A percentile compares a stretch with the other conserved stretches of the same genome.
Conservation (phyloP, 768 basidiomycete species). For the Mycena indigotica region DNA sequence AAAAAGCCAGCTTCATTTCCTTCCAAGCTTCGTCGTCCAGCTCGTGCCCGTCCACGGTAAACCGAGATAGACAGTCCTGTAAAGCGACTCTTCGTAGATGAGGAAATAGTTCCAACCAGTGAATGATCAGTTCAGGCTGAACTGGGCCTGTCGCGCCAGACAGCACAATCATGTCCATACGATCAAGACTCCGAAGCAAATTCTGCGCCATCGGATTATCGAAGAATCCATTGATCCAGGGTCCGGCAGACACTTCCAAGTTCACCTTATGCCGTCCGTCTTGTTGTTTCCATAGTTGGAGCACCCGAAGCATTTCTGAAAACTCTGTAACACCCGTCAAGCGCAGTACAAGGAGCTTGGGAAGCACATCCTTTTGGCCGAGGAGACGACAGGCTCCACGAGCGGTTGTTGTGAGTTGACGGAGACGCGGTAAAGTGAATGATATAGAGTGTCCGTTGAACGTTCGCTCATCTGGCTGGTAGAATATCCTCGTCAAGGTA, state of each 20-base stretch:
- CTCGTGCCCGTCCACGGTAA: neutral
- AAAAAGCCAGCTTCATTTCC: neutral
- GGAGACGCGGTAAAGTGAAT: conserved; percentile 4
- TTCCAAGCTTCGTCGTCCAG: neutral
- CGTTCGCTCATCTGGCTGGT: conserved; percentile 15
- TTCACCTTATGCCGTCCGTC: conserved; percentile 5
- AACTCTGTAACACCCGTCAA: conserved; percentile 2
- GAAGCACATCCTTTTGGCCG: conserved; percentile 4
- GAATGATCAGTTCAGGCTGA: conserved; percentile 1
- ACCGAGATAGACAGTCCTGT: conserved; percentile 10
- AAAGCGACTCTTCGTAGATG: conserved; percentile 13
- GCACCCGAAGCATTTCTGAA: neutral
- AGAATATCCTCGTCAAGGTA: conserved; percentile 14
- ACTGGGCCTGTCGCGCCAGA: conserved; percentile 12
- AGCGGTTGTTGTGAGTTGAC: conserved; percentile 15
- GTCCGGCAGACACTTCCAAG: conserved; percentile 15
- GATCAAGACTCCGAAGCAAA: neutral
- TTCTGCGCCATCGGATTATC: neutral
- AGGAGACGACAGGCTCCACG: conserved; percentile 8
- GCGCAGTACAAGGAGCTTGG: conserved; percentile 8
- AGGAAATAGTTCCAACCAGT: conserved; percentile 14
- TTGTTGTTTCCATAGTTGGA: conserved; percentile 7
- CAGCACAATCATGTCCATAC: conserved; percentile 16
- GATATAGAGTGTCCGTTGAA: conserved; percentile 6
- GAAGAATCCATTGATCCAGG: conserved; percentile 13